A percentile compares a stretch with the other conserved stretches of the same genome.
Evolutionary conservation across 1,284 basidiomycete genomes (phyloP).

Genomic region (Fomitopsis betulina): DNA sequence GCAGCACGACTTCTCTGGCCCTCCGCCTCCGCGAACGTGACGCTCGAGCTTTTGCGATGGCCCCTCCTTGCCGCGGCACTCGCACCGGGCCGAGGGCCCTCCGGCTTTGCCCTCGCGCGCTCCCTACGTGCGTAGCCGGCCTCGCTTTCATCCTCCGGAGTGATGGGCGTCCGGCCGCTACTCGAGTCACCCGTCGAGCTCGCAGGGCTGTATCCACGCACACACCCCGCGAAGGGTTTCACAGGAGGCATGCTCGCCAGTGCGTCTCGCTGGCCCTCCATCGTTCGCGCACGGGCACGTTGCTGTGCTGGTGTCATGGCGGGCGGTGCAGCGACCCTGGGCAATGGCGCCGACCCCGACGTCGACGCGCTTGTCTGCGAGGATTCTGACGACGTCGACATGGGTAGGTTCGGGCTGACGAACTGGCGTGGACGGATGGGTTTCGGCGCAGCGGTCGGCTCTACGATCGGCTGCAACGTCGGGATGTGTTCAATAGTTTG

Average conservation of each 20-base stretch:
- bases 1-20: constrained; percentile 16
- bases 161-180: constrained; percentile 63
- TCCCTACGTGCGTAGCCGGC: constrained; percentile 34
- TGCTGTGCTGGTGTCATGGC: neutral
- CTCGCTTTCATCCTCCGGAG: constrained; percentile 72
- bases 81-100: neutral
- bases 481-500: neutral
- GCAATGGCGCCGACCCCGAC: neutral
- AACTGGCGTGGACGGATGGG: neutral
- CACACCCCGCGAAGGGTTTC: constrained; percentile 46
- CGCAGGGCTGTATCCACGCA: constrained; percentile 58
- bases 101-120: constrained; percentile 8
- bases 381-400: constrained; percentile 4
- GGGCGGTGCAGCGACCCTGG: neutral
- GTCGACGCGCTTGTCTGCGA: constrained; percentile 1
- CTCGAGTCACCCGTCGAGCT: constrained; percentile 79
- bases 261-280: neutral
- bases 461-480: neutral
- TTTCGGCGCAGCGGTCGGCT: constrained; percentile 1
- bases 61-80: constrained; percentile 8
- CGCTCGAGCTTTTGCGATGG: constrained; percentile 50
- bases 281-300: constrained; percentile 4
- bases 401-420: neutral
- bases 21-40: constrained; percentile 44
- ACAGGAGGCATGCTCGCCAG: constrained; percentile 18